Evolutionary conservation across 805 yeast species (phyloP).

Genomic region (Jamesozyma gamospora): DNA sequence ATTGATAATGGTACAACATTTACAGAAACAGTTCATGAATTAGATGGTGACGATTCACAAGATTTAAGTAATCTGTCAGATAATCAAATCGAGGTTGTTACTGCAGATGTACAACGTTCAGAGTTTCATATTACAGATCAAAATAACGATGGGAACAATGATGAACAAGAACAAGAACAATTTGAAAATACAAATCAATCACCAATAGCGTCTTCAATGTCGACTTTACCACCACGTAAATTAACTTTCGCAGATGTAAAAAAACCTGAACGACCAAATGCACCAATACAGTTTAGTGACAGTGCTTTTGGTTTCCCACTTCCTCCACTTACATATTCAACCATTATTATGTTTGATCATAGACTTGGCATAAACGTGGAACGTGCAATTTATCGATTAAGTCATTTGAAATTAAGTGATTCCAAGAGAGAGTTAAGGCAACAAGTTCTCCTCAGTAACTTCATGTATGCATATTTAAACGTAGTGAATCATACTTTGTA

Average conservation of each 20-base stretch:
- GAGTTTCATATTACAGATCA: background rate
- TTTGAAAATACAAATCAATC: background rate
- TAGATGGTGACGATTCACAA: slow-evolving; percentile 19
- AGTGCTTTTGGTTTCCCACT: slow-evolving; percentile 83
- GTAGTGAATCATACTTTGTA: slow-evolving; percentile 85
- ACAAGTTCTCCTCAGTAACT: slow-evolving; percentile 86
- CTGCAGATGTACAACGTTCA: background rate
- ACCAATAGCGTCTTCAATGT: background rate
- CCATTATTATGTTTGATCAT: slow-evolving; percentile 70
- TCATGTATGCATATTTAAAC: slow-evolving; percentile 95
- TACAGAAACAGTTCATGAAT: slow-evolving; percentile 14
- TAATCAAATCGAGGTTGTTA: background rate
- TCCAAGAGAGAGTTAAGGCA: slow-evolving; percentile 85
- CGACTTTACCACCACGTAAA: slow-evolving; percentile 26
- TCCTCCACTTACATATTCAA: slow-evolving; percentile 70
- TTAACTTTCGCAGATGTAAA: slow-evolving; percentile 29
- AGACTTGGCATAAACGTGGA: slow-evolving; percentile 93
- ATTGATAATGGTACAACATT: slow-evolving; percentile 2
- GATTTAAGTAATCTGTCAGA: slow-evolving; percentile 9
- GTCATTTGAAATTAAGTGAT: slow-evolving; percentile 89
- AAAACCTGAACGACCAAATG: slow-evolving; percentile 38
- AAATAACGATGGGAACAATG: background rate
- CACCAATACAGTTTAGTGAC: slow-evolving; percentile 53
- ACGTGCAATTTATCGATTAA: slow-evolving; percentile 84
- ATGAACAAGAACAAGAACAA: background rate